Conservation (phyloP, 2,329 filamentous ascomycete species). For the Tricladium varicosporioides region DNA sequence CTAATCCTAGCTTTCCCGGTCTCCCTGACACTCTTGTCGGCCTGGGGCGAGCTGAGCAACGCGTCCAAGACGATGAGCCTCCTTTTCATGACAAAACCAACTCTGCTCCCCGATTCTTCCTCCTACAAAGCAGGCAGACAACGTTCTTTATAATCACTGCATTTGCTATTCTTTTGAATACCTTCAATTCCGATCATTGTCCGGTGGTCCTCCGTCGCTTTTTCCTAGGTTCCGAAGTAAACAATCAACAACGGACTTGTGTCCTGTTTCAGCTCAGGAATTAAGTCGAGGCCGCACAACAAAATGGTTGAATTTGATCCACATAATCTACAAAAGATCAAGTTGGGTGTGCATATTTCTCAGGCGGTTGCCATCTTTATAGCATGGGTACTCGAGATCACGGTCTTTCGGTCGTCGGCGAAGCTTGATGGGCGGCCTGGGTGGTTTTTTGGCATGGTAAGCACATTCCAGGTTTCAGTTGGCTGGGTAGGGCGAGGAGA, state of each 20-base stretch:
- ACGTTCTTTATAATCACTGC: background rate
- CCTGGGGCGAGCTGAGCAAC: background rate
- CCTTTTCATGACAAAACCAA: background rate
- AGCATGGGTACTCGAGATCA: slow-evolving; percentile 58
- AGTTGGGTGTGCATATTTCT: slow-evolving; percentile 54
- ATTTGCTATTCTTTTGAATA: background rate
- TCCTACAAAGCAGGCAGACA: background rate
- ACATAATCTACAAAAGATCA: slow-evolving; percentile 38
- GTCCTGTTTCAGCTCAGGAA: slow-evolving; percentile 7
- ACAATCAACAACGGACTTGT: slow-evolving; percentile 1
- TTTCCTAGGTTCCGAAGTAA: background rate
- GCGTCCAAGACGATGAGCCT: slow-evolving; percentile 3
- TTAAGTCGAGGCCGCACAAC: background rate
- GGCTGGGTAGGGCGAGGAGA: background rate
- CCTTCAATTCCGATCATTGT: background rate
- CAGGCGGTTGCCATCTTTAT: slow-evolving; percentile 56
- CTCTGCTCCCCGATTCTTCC: background rate
- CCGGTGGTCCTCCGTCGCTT: background rate
- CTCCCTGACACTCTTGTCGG: background rate
- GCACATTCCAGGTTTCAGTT: slow-evolving; percentile 28
- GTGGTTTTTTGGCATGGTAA: slow-evolving; percentile 64
- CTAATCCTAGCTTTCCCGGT: background rate
- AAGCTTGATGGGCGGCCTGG: slow-evolving; percentile 56
- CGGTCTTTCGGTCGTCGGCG: slow-evolving; percentile 52
- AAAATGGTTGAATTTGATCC: slow-evolving; percentile 31